A percentile compares a stretch with the other conserved stretches of the same genome.
These are phyloP conservation scores for Microbotryum scabiosae DNA, from an alignment of 1,284 basidiomycete genomes.

Conservation along the genomic window DNA sequence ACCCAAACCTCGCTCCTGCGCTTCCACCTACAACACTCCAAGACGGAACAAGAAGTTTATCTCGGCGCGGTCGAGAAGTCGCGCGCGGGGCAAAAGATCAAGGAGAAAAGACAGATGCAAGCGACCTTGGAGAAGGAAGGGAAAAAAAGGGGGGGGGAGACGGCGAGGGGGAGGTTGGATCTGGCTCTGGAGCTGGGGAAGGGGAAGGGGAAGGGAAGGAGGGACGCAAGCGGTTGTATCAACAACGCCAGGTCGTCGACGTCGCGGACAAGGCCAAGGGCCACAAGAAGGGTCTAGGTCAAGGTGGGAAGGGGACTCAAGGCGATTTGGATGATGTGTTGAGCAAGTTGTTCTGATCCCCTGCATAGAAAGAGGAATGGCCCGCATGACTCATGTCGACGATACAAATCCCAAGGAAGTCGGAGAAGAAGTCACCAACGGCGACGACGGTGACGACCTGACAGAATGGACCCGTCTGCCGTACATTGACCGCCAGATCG, in stretches of 20 bases:
- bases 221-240: slow-evolving; percentile 21
- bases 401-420: no score
- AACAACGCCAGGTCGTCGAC: slow-evolving; percentile 23
- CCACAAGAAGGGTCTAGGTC: slow-evolving; percentile 6
- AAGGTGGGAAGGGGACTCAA: slow-evolving; percentile 3
- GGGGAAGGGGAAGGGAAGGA: slow-evolving; percentile 15
- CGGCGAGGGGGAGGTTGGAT: background rate
- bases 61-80: slow-evolving; percentile 91
- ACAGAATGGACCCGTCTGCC: no score
- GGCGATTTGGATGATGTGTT: slow-evolving; percentile 28
- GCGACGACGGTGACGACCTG: no score
- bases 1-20: slow-evolving; percentile 78
- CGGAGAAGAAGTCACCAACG: no score
- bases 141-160: slow-evolving; percentile 1
- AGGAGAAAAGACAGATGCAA: slow-evolving; percentile 53
- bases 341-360: slow-evolving; percentile 28
- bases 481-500: no score
- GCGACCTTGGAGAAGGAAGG: slow-evolving; percentile 1
- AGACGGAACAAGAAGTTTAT: slow-evolving; percentile 84
- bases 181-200: slow-evolving; percentile 11
- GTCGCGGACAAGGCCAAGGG: slow-evolving; percentile 6
- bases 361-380: no score
- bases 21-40: slow-evolving; percentile 80
- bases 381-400: no score
- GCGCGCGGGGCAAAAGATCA: slow-evolving; percentile 77